Evolutionary conservation across 768 basidiomycete genomes (phyloP).

Genomic region (Pholiota molesta): DNA sequence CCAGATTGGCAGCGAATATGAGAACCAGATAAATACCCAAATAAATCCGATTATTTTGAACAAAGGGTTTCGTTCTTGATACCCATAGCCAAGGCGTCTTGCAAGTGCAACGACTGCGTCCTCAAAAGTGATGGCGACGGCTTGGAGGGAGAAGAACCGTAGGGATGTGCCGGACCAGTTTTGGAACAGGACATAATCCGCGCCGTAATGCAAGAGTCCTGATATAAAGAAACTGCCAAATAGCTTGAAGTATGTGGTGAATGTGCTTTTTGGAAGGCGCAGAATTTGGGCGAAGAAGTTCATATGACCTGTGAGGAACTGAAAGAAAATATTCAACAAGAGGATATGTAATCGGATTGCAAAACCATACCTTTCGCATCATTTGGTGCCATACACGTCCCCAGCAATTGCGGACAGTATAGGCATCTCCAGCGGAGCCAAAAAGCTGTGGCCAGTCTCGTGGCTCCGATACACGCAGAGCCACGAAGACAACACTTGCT

Average conservation of each 20-base stretch:
- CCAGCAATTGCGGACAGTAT: constrained; percentile 43
- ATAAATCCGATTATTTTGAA: constrained; percentile 23
- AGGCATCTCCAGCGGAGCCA: constrained; percentile 34
- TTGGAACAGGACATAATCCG: constrained; percentile 29
- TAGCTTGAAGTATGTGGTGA: constrained; percentile 33
- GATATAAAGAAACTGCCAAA: constrained; percentile 38
- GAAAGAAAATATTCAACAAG: neutral
- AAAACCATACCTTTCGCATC: constrained; percentile 29
- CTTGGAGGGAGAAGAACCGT: constrained; percentile 24
- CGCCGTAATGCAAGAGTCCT: constrained; percentile 32
- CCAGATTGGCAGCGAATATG: constrained; percentile 21
- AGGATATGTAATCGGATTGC: neutral
- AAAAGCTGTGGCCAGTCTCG: constrained; percentile 43
- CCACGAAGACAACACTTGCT: constrained; percentile 25
- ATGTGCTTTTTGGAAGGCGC: constrained; percentile 25
- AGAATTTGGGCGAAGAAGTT: constrained; percentile 28
- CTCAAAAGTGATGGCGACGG: constrained; percentile 36
- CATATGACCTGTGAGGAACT: constrained; percentile 31
- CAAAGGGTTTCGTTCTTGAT: constrained; percentile 10
- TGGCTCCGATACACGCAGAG: constrained; percentile 30
- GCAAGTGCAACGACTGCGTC: constrained; percentile 27
- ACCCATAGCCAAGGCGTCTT: constrained; percentile 19
- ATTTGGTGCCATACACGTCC: constrained; percentile 46
- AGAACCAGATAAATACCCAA: constrained; percentile 32
- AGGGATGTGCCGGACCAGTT: constrained; percentile 14